phyloP scores from a whole-genome alignment of 148 eudicot species.

The Amaranthus hypochondriacus region DNA sequence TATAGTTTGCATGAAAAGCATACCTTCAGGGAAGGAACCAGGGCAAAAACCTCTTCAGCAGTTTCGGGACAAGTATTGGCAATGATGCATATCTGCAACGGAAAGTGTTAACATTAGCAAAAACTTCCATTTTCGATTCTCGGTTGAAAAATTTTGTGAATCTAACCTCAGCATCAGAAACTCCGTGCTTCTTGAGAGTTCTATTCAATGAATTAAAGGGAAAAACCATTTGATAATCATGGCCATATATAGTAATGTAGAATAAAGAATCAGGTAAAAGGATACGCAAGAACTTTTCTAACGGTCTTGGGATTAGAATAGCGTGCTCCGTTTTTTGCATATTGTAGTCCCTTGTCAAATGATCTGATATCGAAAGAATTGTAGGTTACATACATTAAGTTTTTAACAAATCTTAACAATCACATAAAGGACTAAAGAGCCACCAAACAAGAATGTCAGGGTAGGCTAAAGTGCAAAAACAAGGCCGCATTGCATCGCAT shows the following conservation, averaged over 20 bases:
- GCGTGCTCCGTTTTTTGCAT: slow-evolving; percentile 54
- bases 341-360: slow-evolving; percentile 71
- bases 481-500: too few relatives aligned
- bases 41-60: slow-evolving; percentile 63
- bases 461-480: too few relatives aligned
- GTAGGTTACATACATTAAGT: slow-evolving; percentile 1
- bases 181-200: slow-evolving; percentile 60
- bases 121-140: not conserved
- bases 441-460: not conserved
- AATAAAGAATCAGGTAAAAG: slow-evolving; percentile 29
- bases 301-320: slow-evolving; percentile 52
- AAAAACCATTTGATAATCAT: slow-evolving; percentile 22
- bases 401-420: not conserved
- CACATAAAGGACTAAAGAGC: not conserved
- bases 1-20: not conserved
- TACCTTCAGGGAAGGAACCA: slow-evolving; percentile 89
- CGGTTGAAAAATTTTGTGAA: slow-evolving; percentile 6
- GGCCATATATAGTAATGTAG: not conserved
- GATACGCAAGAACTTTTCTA: slow-evolving; percentile 72
- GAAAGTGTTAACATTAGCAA: not conserved
- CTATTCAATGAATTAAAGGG: slow-evolving; percentile 55
- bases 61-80: slow-evolving; percentile 69
- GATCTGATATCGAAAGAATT: slow-evolving; percentile 42
- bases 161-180: slow-evolving; percentile 73
- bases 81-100: slow-evolving; percentile 68